Conservation (phyloP, 31 red algal species). For the Odonthalia washingtoniensis region DNA sequence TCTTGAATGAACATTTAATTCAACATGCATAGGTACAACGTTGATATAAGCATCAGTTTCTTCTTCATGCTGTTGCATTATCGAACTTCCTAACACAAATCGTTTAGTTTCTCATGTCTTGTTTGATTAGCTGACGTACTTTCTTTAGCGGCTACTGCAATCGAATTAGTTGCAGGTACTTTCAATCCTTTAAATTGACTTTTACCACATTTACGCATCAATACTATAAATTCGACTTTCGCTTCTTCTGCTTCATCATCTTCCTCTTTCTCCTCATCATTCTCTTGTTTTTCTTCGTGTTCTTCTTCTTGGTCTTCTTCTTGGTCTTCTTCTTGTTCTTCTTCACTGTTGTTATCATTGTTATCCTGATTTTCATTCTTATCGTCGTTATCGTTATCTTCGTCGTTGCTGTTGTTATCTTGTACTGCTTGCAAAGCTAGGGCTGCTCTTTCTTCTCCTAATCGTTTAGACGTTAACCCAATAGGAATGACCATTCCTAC, state of each 20-base stretch:
- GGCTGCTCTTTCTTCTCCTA: conserved; percentile 59
- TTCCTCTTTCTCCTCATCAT: no score
- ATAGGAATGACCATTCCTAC: conserved; percentile 84
- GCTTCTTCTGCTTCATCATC: no score
- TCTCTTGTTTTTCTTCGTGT: no score
- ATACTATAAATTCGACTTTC: conserved; percentile 86
- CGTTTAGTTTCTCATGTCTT: conserved; percentile 86
- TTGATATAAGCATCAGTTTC: conserved; percentile 81
- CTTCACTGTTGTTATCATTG: no score
- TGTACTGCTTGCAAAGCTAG: conserved; percentile 37
- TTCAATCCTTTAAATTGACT: conserved; percentile 84
- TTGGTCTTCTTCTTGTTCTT: no score
- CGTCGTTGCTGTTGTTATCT: no score
- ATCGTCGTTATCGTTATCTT: no score
- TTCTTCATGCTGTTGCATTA: conserved; percentile 71
- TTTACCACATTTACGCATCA: conserved; percentile 86
- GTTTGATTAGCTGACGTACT: conserved; percentile 78
- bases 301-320: no score
- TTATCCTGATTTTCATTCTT: no score
- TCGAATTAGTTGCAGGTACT: conserved; percentile 78
- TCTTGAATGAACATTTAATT: conserved; percentile 61
- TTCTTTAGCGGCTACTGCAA: conserved; percentile 89
- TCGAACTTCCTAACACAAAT: conserved; percentile 85
- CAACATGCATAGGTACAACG: conserved; percentile 67
- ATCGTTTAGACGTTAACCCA: conserved; percentile 70